Evolutionary conservation across 23 red algal genomes (phyloP), one percentile per base, ranked within the genome.

Genomic region (Chondrus crispus): DNA sequence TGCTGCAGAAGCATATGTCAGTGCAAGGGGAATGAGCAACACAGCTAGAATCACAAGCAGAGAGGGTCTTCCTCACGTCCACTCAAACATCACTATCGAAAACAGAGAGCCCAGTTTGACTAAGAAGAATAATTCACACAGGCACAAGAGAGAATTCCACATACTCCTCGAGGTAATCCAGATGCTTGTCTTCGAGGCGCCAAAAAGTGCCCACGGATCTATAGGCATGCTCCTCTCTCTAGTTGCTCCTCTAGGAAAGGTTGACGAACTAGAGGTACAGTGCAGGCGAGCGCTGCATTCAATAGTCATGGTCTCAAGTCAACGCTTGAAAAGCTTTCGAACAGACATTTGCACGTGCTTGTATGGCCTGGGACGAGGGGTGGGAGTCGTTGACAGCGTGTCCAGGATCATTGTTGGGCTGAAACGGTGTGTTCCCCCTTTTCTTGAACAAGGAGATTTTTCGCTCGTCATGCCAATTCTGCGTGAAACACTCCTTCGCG

Each of bases 401-500:
- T 44, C 89, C 18, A 66, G 62, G 11, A 33, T 94, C 13, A 44
- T 94, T 32, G 14, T 58, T 6, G 52, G 39, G 51, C 44, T 94
- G 33, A 35, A 87, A 20, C 37, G 40, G 29, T 41, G 68, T 22
- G 20, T 79, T 30, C 68, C 71, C 3, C 92, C 92, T n/a, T 52
- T 83, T 42, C 50, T 94, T 49, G 74, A 51, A 20, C 82, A 82
- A 5, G 92, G 88, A 79, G 92, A 81, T 33, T 94, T 94, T 88
- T 78, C 84, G 7, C 81, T 85, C 29, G 50, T 94, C 50, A 39
- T 74, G 32, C 92, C 92, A 4, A 85, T 94, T 62, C 45, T 94
- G 52, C 80, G 54, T 28, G 82, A 57, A 24, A 70, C 82, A 35
- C 50, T 94, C 5, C 43, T 81, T 57, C 82, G 84, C 35, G 39